phyloP scores from a whole-genome alignment of 208 protist genomes.

The Plasmodiophora brassicae region DNA sequence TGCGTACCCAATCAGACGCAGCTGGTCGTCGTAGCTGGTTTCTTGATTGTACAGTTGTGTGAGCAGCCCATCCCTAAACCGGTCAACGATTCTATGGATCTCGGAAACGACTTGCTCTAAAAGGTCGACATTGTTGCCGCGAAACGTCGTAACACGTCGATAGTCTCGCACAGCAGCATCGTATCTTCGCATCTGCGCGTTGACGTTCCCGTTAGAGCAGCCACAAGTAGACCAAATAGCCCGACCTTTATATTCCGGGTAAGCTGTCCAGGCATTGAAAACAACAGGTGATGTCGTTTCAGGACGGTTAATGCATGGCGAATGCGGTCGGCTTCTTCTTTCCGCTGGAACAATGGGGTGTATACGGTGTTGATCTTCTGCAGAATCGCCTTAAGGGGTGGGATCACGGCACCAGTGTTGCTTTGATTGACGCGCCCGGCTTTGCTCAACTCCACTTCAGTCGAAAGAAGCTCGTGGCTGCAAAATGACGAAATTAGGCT shows the following conservation, averaged over 20 bases:
- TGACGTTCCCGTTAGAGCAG: not conserved
- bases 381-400: not conserved
- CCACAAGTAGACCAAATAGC: not conserved
- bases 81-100: not conserved
- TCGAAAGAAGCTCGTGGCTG: not conserved
- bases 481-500: not conserved
- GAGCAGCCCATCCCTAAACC: not conserved
- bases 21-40: not conserved
- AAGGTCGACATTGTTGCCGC: not conserved
- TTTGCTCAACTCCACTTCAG: not conserved
- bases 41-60: not conserved
- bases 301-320: not conserved
- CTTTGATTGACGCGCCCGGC: not conserved
- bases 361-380: not conserved
- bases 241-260: not conserved
- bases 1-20: not conserved
- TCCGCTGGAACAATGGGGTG: not conserved
- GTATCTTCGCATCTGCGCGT: not conserved
- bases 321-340: conserved; percentile 31
- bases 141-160: not conserved
- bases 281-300: not conserved
- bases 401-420: not conserved
- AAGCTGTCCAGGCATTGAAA: not conserved
- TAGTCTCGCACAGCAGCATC: conserved; percentile 1
- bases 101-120: not conserved